Percentiles rank a stretch among this genome's conserved stretches.
Conservation (phyloP, 495 filamentous ascomycete genomes). For the Usnea hakonensis region DNA sequence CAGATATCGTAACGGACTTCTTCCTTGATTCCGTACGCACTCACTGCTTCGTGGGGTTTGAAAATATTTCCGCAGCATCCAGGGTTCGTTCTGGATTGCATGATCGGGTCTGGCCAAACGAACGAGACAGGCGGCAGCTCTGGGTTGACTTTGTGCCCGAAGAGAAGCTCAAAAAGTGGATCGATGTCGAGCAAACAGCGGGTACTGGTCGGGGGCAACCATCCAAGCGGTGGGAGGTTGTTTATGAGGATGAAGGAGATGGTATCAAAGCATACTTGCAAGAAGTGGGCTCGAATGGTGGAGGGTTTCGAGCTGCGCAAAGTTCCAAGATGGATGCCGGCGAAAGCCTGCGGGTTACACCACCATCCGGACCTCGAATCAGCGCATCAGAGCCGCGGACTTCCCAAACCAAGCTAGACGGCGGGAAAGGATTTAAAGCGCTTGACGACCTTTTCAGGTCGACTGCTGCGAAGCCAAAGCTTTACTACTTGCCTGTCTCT, state of each 20-base stretch:
- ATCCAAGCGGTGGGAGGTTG: slow-evolving; percentile 59
- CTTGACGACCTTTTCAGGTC: slow-evolving; percentile 58
- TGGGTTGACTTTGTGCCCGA: slow-evolving; percentile 89
- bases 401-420: slow-evolving; percentile 6
- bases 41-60: slow-evolving; percentile 74
- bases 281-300: slow-evolving; percentile 33
- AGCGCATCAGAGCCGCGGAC: slow-evolving; percentile 2
- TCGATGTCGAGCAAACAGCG: slow-evolving; percentile 55
- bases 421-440: slow-evolving; percentile 46
- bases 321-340: slow-evolving; percentile 26
- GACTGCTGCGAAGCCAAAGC: slow-evolving; percentile 58
- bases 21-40: slow-evolving; percentile 79
- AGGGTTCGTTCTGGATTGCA: slow-evolving; percentile 74
- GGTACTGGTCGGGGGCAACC: slow-evolving; percentile 37
- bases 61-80: slow-evolving; percentile 58
- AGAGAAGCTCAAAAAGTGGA: slow-evolving; percentile 65
- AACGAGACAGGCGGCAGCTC: slow-evolving; percentile 72
- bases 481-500: slow-evolving; percentile 55
- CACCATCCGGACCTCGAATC: slow-evolving; percentile 21
- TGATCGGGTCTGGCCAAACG: slow-evolving; percentile 73
- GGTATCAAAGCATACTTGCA: slow-evolving; percentile 48
- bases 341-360: slow-evolving; percentile 20
- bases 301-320: slow-evolving; percentile 27
- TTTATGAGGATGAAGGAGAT: slow-evolving; percentile 55
- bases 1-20: slow-evolving; percentile 54